Conservation (phyloP, 2,329 filamentous ascomycete genomes). For the Pseudogymnoascus sp. region DNA sequence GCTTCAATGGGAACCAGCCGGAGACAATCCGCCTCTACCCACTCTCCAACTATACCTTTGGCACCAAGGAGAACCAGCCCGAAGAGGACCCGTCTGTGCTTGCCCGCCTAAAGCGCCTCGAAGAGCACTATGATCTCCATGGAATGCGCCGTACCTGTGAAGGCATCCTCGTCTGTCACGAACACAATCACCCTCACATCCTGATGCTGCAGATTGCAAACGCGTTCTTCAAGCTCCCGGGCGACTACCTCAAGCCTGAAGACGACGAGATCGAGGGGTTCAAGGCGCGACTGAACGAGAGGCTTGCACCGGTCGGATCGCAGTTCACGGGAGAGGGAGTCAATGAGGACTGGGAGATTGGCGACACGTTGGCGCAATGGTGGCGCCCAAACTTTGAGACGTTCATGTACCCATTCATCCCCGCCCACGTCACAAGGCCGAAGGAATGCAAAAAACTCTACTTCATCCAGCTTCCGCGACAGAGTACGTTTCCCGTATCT, state of each 20-base stretch:
- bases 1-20: slow-evolving; percentile 86
- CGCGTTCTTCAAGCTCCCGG: slow-evolving; percentile 97
- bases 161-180: slow-evolving; percentile 93
- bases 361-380: slow-evolving; percentile 94
- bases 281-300: slow-evolving; percentile 84
- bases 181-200: slow-evolving; percentile 98
- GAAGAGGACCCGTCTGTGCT: slow-evolving; percentile 96
- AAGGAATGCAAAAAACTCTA: slow-evolving; percentile 99
- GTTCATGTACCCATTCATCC: slow-evolving; percentile 98
- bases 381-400: slow-evolving; percentile 99
- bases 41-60: slow-evolving; percentile 97
- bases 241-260: slow-evolving; percentile 83
- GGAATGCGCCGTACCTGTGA: slow-evolving; percentile 98
- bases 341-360: slow-evolving; percentile 89
- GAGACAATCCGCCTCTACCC: slow-evolving; percentile 86
- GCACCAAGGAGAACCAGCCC: slow-evolving; percentile 95
- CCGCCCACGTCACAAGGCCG: slow-evolving; percentile 87
- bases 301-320: slow-evolving; percentile 83
- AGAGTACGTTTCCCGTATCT: slow-evolving; percentile 52
- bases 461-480: slow-evolving; percentile 87
- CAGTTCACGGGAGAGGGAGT: slow-evolving; percentile 75
- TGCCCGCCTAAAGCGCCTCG: slow-evolving; percentile 83
- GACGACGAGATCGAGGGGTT: slow-evolving; percentile 94
- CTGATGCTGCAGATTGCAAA: slow-evolving; percentile 99
- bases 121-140: slow-evolving; percentile 85